A percentile compares a stretch with the other conserved stretches of the same genome.
Conservation (phyloP, 495 filamentous ascomycete species). For the Pyronema domesticum region DNA sequence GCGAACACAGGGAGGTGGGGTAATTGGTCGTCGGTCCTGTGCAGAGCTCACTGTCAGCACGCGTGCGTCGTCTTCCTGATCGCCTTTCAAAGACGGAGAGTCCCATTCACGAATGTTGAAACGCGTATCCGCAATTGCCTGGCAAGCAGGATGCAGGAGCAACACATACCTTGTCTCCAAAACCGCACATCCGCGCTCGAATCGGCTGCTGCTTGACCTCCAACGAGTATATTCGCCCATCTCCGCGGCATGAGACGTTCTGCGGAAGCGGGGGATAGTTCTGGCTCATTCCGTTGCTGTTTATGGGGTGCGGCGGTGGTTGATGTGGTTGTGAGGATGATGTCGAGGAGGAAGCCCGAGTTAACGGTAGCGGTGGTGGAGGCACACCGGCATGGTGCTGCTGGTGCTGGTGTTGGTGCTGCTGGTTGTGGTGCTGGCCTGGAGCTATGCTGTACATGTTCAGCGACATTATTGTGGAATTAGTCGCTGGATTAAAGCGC, state of each 20-base stretch:
- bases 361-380: constrained; percentile 16
- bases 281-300: constrained; percentile 2
- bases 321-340: constrained; percentile 15
- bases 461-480: constrained; percentile 10
- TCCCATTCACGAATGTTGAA: not conserved
- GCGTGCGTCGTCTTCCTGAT: not conserved
- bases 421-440: constrained; percentile 11
- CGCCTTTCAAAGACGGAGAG: not conserved
- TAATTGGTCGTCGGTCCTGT: constrained; percentile 88
- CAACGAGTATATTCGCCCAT: constrained; percentile 44
- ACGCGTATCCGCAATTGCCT: not conserved
- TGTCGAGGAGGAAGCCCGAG: constrained; percentile 18
- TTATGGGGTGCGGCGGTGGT: constrained; percentile 3
- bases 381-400: constrained; percentile 9
- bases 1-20: constrained; percentile 80
- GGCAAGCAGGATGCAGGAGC: not conserved
- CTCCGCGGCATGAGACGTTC: constrained; percentile 10
- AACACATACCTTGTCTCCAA: constrained; percentile 75
- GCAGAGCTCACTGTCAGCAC: constrained; percentile 2
- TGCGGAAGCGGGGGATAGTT: not conserved
- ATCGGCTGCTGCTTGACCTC: constrained; percentile 81
- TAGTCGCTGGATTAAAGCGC: too few relatives aligned
- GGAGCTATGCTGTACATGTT: constrained; percentile 13
- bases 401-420: constrained; percentile 4
- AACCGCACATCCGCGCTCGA: constrained; percentile 95